These are phyloP conservation scores for Dipteronia sinensis DNA, from an alignment of 345 rosid species.

Conservation along the genomic window DNA sequence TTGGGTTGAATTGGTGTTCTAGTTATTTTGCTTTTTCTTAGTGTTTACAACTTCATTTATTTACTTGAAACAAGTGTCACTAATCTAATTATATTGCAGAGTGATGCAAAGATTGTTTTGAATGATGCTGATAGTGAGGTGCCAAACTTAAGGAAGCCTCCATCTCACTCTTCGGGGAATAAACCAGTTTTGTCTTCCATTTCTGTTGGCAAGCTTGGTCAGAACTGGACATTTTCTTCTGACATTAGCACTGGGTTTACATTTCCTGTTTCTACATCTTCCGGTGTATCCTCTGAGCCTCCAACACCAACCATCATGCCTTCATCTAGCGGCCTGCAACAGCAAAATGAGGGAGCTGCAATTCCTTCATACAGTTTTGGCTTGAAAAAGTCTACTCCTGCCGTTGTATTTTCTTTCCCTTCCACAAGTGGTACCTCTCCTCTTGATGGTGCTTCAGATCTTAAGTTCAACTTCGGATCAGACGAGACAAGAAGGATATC, in stretches of 20 bases:
- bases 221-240: conserved; percentile 51
- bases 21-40: neutral
- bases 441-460: conserved; percentile 46
- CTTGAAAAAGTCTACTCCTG: conserved; percentile 36
- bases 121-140: conserved; percentile 32
- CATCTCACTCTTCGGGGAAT: conserved; percentile 42
- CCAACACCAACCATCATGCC: conserved; percentile 84
- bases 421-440: conserved; percentile 46
- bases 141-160: conserved; percentile 45
- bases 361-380: conserved; percentile 66
- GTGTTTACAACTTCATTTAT: neutral
- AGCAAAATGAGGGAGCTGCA: conserved; percentile 40
- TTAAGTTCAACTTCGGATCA: conserved; percentile 68
- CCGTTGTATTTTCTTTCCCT: conserved; percentile 68
- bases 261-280: conserved; percentile 66
- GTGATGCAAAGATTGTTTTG: conserved; percentile 29
- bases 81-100: conserved; percentile 42
- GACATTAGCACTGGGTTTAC: conserved; percentile 58
- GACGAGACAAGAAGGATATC: conserved; percentile 56
- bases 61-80: conserved; percentile 15
- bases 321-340: conserved; percentile 30
- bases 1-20: neutral
- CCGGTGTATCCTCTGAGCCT: conserved; percentile 65
- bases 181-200: conserved; percentile 64
- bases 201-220: conserved; percentile 53